Evolutionary conservation across 73 alveolate species (phyloP).

Genomic region (Urostyla sp.): DNA sequence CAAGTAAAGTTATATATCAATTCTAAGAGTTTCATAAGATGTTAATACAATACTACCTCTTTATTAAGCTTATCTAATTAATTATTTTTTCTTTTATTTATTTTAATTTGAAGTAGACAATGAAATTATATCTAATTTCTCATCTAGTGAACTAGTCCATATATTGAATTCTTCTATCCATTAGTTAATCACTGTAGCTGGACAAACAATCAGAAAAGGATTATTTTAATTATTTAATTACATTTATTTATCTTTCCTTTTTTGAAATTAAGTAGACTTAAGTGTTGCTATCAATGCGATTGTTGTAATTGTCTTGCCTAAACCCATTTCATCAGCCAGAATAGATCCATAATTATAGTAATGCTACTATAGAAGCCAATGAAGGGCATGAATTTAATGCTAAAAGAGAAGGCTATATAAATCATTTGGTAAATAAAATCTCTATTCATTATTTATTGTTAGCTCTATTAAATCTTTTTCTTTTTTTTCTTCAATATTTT

Average conservation of each 20-base stretch:
- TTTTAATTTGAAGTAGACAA: neutral
- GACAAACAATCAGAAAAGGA: slow-evolving; percentile 74
- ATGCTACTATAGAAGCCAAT: slow-evolving; percentile 80
- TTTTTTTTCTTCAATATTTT: neutral
- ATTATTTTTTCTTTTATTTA: slow-evolving; percentile 5
- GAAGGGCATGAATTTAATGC: slow-evolving; percentile 74
- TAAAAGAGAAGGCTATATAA: slow-evolving; percentile 66
- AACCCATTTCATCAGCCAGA: slow-evolving; percentile 97
- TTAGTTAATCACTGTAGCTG: slow-evolving; percentile 81
- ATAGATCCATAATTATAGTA: slow-evolving; percentile 74
- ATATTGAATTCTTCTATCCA: slow-evolving; percentile 77
- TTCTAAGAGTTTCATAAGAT: slow-evolving; percentile 76
- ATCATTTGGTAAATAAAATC: slow-evolving; percentile 56
- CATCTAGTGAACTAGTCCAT: slow-evolving; percentile 70
- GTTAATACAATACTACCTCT: slow-evolving; percentile 66
- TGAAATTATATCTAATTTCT: neutral
- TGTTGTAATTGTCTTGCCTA: slow-evolving; percentile 91
- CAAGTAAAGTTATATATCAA: slow-evolving; percentile 28
- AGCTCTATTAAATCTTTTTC: slow-evolving; percentile 26
- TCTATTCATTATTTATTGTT: slow-evolving; percentile 57
- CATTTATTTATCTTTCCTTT: slow-evolving; percentile 15
- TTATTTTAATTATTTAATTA: slow-evolving; percentile 49
- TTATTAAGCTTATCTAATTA: slow-evolving; percentile 31
- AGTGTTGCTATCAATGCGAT: slow-evolving; percentile 82
- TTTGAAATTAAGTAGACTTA: slow-evolving; percentile 44